These are phyloP conservation scores for Tolypocladium guangdongense DNA, from an alignment of 2,329 filamentous ascomycete species.

Conservation along the genomic window DNA sequence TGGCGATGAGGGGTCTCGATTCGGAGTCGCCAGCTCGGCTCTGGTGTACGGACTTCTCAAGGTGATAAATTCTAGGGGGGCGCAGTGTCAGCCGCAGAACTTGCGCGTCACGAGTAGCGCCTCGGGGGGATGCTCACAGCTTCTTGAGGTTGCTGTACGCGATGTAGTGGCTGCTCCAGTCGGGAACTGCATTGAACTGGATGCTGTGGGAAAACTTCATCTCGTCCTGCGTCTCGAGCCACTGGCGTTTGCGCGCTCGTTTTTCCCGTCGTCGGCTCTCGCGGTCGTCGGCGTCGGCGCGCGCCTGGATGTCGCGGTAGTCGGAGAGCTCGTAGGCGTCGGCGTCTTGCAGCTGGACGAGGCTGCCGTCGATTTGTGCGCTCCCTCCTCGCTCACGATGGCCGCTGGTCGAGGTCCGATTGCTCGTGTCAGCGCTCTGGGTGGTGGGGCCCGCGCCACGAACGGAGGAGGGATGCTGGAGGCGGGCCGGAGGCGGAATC, in stretches of 20 bases:
- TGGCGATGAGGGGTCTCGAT: conserved; percentile 68
- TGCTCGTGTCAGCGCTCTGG: conserved; percentile 8
- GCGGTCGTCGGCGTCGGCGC: conserved; percentile 17
- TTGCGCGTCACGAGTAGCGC: not conserved
- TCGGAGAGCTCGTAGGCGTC: conserved; percentile 31
- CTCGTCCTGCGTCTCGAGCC: conserved; percentile 65
- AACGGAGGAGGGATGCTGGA: conserved; percentile 28
- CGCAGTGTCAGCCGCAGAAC: not conserved
- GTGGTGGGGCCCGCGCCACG: conserved; percentile 15
- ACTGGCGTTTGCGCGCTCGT: conserved; percentile 52
- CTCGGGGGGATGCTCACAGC: conserved; percentile 50
- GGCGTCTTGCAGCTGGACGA: conserved; percentile 2
- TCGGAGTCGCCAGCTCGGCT: conserved; percentile 60
- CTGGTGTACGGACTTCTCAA: conserved; percentile 75
- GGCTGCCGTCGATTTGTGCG: conserved; percentile 2
- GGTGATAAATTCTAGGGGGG: conserved; percentile 70
- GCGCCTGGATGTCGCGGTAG: conserved; percentile 21
- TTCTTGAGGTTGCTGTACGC: conserved; percentile 99
- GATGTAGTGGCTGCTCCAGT: conserved; percentile 98
- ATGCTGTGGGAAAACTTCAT: conserved; percentile 99
- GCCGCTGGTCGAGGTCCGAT: conserved; percentile 12
- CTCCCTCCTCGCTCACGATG: conserved; percentile 26
- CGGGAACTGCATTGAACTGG: conserved; percentile 99
- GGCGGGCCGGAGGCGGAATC: conserved; percentile 19
- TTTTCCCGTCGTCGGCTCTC: conserved; percentile 29